These are phyloP conservation scores for Pseudopithomyces maydicus DNA, from an alignment of 2,329 filamentous ascomycete species.

Conservation along the genomic window DNA sequence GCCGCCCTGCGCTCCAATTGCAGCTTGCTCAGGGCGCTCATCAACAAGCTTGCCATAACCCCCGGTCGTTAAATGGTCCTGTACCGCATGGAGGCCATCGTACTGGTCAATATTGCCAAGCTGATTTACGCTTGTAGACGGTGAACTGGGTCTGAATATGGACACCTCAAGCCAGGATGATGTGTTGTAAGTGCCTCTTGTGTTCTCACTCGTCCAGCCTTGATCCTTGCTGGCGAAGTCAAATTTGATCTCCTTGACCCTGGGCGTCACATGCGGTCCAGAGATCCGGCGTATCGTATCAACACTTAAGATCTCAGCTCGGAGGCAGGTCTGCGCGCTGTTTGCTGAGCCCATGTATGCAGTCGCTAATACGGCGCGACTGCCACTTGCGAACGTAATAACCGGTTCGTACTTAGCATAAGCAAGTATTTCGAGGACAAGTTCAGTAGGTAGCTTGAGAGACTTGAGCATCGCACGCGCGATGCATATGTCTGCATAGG, in stretches of 20 bases:
- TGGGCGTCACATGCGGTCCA: slow-evolving; percentile 18
- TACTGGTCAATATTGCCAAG: background rate
- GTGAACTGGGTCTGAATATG: slow-evolving; percentile 25
- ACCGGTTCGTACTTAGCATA: slow-evolving; percentile 32
- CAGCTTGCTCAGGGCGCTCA: slow-evolving; percentile 18
- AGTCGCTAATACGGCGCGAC: background rate
- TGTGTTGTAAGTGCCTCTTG: slow-evolving; percentile 29
- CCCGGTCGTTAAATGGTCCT: background rate
- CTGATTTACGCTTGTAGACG: background rate
- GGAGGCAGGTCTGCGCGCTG: slow-evolving; percentile 23
- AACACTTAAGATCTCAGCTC: slow-evolving; percentile 16
- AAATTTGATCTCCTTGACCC: slow-evolving; percentile 31
- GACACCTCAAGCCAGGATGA: slow-evolving; percentile 41
- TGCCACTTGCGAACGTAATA: slow-evolving; percentile 4
- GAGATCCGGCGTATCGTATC: slow-evolving; percentile 8
- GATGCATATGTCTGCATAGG: slow-evolving; percentile 29
- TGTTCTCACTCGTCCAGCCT: slow-evolving; percentile 38
- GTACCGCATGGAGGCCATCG: background rate
- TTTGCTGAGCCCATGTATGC: slow-evolving; percentile 8
- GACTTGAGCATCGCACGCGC: slow-evolving; percentile 27
- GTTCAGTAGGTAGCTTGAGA: slow-evolving; percentile 33
- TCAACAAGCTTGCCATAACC: slow-evolving; percentile 17
- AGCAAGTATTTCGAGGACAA: slow-evolving; percentile 35
- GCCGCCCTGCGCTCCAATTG: slow-evolving; percentile 27
- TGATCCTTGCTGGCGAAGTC: slow-evolving; percentile 33